Evolutionary conservation across 73 alveolate species (phyloP).

Genomic region (Breviolum minutum): DNA sequence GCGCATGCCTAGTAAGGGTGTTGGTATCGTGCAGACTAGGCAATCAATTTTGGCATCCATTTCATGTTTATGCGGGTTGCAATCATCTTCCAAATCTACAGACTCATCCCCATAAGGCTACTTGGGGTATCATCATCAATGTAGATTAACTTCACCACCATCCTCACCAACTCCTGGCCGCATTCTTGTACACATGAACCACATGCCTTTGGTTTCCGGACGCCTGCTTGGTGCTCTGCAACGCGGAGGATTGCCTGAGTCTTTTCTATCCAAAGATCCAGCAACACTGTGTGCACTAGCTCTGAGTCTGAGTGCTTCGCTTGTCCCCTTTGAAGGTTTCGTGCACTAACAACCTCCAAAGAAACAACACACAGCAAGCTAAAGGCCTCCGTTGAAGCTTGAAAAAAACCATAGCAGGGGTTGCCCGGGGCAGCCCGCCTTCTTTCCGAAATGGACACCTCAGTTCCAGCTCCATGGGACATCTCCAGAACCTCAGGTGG

Average conservation of each 20-base stretch:
- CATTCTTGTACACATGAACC: no score
- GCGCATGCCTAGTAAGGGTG: no score
- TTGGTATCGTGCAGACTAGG: no score
- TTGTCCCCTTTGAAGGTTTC: background rate
- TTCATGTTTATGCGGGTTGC: no score
- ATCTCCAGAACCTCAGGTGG: constrained; percentile 20
- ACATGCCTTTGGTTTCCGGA: background rate
- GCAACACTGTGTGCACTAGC: background rate
- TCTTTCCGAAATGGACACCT: background rate
- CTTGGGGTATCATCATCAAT: no score
- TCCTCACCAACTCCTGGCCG: no score
- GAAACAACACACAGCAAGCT: background rate
- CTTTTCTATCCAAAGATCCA: background rate
- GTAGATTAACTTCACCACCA: no score
- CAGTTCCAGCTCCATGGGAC: constrained; percentile 6
- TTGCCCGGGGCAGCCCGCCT: constrained; percentile 1
- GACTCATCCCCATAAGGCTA: no score
- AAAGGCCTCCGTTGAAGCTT: background rate
- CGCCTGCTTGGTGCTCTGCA: constrained; percentile 15
- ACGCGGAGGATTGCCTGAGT: background rate
- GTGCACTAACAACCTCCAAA: constrained; percentile 5
- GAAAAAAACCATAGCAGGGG: background rate
- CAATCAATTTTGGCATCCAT: no score
- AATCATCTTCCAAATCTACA: no score
- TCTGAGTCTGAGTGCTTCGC: background rate